Evolutionary conservation across 352 stramenopile species (phyloP), one percentile per base, ranked within the genome.

Genomic region (Thraustochytrium sp.): DNA sequence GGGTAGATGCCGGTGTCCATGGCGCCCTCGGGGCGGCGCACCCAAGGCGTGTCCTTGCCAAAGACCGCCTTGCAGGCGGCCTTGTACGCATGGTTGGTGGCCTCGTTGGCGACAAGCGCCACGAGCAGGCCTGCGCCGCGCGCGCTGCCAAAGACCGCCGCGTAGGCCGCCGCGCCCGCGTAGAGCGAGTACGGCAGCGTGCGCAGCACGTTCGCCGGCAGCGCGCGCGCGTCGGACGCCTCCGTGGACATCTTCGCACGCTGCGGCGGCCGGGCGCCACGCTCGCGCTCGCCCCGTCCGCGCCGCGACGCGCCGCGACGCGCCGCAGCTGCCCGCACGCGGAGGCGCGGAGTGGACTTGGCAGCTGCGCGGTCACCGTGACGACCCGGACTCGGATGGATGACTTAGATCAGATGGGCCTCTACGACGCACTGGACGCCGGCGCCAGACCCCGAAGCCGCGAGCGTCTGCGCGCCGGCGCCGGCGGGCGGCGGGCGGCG

Each of bases 1-100:
- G 68, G 68, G 53, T 80, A 80, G 16, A 80, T 80, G 13, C 68
- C 68, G 21, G 68, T 80, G 68, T 80, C 68, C 68, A 80, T 80
- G 37, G 68, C 68, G 34, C 68, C 68, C 44, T 16, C 48, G n/a
- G 68, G 68, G 0, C 68, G 68, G 9, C 38, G 26, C 13, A 44
- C 31, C 68, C 68, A 80, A 4, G 23, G 8, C 42, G 68, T 51
- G 37, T 80, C 51, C 42, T 75, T 77, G 42, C 48, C 48, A 18
- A 54, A 51, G 18, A 75, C 1, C 46, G 0, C 5, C 42, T 80
- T 80, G n/a, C 31, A 46, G 31, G 51, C 46, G 13, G 53, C 48
- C 68, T 80, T 80, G 46, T 26, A 23, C 21, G 42, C 51, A 36
- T 80, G 68, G 31, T 80, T 80, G 5, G 16, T 11, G 4, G 26